Evolutionary conservation across 768 basidiomycete species (phyloP), one percentile per base, ranked within the genome.

Genomic region (Boletus tylopilopsis): DNA sequence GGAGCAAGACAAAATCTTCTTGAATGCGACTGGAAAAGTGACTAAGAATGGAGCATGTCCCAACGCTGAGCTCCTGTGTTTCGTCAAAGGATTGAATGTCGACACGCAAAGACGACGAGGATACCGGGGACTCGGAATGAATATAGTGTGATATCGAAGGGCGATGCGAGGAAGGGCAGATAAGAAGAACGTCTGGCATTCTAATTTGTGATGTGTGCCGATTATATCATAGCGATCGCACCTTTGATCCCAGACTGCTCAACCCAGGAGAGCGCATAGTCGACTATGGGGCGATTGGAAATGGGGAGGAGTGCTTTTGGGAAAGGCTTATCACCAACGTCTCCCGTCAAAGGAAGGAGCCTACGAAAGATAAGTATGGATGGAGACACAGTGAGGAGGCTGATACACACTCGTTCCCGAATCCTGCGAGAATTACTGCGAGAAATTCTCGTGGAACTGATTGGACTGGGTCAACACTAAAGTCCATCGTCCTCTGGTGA

Each of bases 221-320:
- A 49, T 25, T n/a, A 18, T 29, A 46, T 54, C 16, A 44, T 34
- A 27, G 29, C 3, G 10, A 32, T 39, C 73, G 37, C 46, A 87
- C 94, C 91, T 74, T 79, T 81, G 30, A 96, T 82, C 19, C 91
- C 90, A 11, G 91, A 84, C 35, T 87, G 79, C 58, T 95, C 89
- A 24, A 97, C 68, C 94, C 94, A 97, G 8, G 80, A 74, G 23
- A 97, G 74, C 8, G 81, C 77, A 56, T 90, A 88, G 62, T 91
- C 86, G 50, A 97, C 75, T 72, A 96, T 81, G 2, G 94, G 91
- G 54, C 77, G 86, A 61, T 96, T 95, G 22, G 83, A 90, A 30
- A 97, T 77, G 7, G 93, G 90, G 6, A 96, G 75, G 7, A 97
- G 71, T 7, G 93, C 87, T 64, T 97, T 97, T 34, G 90, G 88